Evolutionary conservation across 441 rosid species (phyloP), one percentile per base, ranked within the genome.

Genomic region (Gossypium trilobum): DNA sequence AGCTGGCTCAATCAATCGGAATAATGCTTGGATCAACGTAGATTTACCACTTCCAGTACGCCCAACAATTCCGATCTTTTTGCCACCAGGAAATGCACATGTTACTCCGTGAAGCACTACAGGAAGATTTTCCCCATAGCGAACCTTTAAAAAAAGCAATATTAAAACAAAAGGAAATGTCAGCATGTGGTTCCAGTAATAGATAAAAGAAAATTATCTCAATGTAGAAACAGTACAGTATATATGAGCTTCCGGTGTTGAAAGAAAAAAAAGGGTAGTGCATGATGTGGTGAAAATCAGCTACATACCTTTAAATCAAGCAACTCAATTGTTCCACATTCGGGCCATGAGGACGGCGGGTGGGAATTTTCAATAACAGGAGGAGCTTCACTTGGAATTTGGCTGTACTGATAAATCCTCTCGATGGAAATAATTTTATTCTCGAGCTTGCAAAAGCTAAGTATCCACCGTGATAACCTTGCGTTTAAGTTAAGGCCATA

Each of bases 1-100:
- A n/a, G 88, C 80, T 61, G 99, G 99, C 83, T 93, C 99, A 52
- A 95, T 91, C 77, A 95, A 81, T 76, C 99, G 88, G 79, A 95
- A 95, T 75, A 95, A 82, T 81, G 99, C 99, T 79, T 95, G 99
- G 79, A 93, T 95, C 85, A 95, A 68, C 13, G 99, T 95, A 1
- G 99, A 95, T 82, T 95, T 95, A 27, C 99, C 99, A 16, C 99
- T 95, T 70, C 99, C 99, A 5, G 99, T 95, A 78, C 99, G 84
- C 42, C 99, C 99, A 74, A 95, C 99, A 77, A 95, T 95, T 59
- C 99, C 99, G 69, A 95, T 95, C 79, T 93, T 95, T 71, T 79
- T 90, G n/a, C 99, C 97, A 58, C 99, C 98, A 1, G 98, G 98
- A 84, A 95, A 95, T 73, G 79, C 74, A 77, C 97, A 88, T 76